Percentiles rank a stretch among this genome's conserved stretches.
Conservation (phyloP, 495 filamentous ascomycete species). For the Aspergillus diversus region DNA sequence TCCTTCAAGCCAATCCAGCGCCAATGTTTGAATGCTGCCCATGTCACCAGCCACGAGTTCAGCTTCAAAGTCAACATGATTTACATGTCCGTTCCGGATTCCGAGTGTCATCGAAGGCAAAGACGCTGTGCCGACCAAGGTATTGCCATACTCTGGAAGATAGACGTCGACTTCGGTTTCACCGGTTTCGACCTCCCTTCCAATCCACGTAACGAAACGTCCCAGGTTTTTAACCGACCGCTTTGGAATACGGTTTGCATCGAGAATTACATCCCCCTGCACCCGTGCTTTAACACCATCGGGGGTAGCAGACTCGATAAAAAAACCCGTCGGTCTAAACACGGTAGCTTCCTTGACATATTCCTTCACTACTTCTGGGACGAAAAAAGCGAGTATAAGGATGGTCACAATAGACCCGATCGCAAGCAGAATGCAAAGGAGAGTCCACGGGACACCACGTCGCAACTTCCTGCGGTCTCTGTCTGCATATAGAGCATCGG, state of each 20-base stretch:
- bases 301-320: constrained; percentile 78
- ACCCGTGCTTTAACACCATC: constrained; percentile 77
- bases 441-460: constrained; percentile 55
- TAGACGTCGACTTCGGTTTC: constrained; percentile 74
- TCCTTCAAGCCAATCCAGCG: constrained; percentile 86
- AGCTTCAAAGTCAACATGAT: constrained; percentile 74
- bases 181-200: constrained; percentile 68
- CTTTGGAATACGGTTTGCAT: constrained; percentile 72
- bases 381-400: constrained; percentile 72
- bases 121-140: constrained; percentile 74
- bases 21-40: constrained; percentile 77
- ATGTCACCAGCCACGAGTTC: constrained; percentile 75
- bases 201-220: constrained; percentile 79
- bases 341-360: constrained; percentile 84
- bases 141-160: constrained; percentile 79
- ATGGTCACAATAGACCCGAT: constrained; percentile 55
- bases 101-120: constrained; percentile 74
- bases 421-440: constrained; percentile 55
- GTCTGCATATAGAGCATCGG: constrained; percentile 19
- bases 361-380: constrained; percentile 76
- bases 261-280: constrained; percentile 77
- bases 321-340: constrained; percentile 78
- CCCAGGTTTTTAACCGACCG: constrained; percentile 73
- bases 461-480: constrained; percentile 30
- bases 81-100: constrained; percentile 76